Evolutionary conservation across 116 monocot genomes (phyloP).

Genomic region (Papilionanthe hybrid): DNA sequence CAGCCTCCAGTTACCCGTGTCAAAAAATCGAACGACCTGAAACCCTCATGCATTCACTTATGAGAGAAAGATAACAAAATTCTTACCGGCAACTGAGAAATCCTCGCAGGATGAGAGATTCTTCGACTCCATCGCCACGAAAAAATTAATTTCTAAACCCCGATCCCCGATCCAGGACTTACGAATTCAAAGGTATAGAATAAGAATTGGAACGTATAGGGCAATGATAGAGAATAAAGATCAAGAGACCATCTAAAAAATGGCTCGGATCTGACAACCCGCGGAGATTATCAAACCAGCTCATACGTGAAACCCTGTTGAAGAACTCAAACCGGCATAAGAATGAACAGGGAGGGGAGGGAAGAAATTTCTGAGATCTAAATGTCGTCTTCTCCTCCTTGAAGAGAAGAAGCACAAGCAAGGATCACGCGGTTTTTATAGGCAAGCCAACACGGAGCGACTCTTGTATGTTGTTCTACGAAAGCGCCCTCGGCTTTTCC

Average conservation of each 20-base stretch:
- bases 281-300: constrained; percentile 28
- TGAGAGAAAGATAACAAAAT: neutral
- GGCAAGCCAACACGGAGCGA: neutral
- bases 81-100: constrained; percentile 15
- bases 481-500: neutral
- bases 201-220: constrained; percentile 26
- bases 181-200: constrained; percentile 9
- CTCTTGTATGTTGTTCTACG: neutral
- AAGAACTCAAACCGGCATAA: constrained; percentile 23
- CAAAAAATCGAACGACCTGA: neutral
- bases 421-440: neutral
- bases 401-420: neutral
- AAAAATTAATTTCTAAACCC: neutral
- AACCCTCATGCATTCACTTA: neutral
- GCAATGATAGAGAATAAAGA: constrained; percentile 23
- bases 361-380: neutral
- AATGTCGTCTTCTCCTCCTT: neutral
- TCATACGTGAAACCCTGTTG: constrained; percentile 20
- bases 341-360: neutral
- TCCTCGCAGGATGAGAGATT: constrained; percentile 11
- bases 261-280: constrained; percentile 23
- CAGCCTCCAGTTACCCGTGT: neutral
- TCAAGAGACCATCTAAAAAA: constrained; percentile 20
- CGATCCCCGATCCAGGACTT: constrained; percentile 2
- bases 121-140: constrained; percentile 10